Evolutionary conservation across 2,329 filamentous ascomycete species (phyloP).

Genomic region (Alternaria triticina): DNA sequence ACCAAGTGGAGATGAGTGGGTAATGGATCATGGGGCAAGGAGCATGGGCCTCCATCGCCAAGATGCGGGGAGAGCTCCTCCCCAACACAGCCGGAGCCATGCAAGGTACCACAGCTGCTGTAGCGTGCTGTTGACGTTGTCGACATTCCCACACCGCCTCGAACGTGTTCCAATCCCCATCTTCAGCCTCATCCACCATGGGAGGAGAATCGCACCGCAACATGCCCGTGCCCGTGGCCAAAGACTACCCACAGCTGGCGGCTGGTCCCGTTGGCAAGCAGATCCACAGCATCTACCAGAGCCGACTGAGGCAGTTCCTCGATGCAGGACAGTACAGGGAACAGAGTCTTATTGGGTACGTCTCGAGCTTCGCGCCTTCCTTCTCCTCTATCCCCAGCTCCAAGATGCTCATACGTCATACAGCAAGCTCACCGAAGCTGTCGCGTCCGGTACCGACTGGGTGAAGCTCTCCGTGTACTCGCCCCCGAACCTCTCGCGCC

Average conservation of each 20-base stretch:
- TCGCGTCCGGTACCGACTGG: slow-evolving; percentile 71
- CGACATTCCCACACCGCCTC: slow-evolving; percentile 1
- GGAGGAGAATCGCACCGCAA: slow-evolving; percentile 44
- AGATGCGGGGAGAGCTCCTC: slow-evolving; percentile 37
- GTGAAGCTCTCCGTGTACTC: slow-evolving; percentile 88
- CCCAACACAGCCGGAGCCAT: slow-evolving; percentile 19
- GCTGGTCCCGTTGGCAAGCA: slow-evolving; percentile 49
- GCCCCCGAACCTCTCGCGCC: slow-evolving; percentile 78
- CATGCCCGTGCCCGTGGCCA: slow-evolving; percentile 28
- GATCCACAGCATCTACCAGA: slow-evolving; percentile 84
- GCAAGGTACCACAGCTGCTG: slow-evolving; percentile 31
- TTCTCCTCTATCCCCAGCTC: background rate
- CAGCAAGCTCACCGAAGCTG: slow-evolving; percentile 75
- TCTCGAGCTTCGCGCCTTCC: background rate
- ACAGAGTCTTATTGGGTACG: slow-evolving; percentile 75
- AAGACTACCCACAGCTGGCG: slow-evolving; percentile 44
- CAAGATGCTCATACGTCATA: slow-evolving; percentile 19
- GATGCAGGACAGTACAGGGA: slow-evolving; percentile 72
- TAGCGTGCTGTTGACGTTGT: slow-evolving; percentile 14
- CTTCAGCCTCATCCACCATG: slow-evolving; percentile 29
- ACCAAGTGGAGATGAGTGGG: slow-evolving; percentile 8
- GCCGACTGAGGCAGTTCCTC: slow-evolving; percentile 83
- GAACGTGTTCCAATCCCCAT: background rate
- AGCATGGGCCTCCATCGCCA: slow-evolving; percentile 16
- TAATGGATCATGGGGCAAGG: slow-evolving; percentile 13